These are phyloP conservation scores for Poronia punctata DNA, from an alignment of 495 filamentous ascomycete species.

Conservation along the genomic window DNA sequence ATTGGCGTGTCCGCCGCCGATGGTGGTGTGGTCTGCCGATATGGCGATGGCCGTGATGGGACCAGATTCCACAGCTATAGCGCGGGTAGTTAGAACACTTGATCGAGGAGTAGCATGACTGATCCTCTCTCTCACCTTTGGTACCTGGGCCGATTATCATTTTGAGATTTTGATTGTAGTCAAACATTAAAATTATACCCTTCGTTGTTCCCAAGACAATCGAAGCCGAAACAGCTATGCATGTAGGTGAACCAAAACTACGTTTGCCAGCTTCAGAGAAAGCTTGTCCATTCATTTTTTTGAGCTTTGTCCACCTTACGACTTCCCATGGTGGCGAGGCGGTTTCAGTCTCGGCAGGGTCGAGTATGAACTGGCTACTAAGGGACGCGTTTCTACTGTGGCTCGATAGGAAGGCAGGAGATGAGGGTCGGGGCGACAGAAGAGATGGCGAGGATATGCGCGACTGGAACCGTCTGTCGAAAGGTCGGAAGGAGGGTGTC, in stretches of 20 bases:
- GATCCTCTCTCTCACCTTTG: slow-evolving; percentile 76
- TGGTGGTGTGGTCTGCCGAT: slow-evolving; percentile 86
- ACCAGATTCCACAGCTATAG: slow-evolving; percentile 78
- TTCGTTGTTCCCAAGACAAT: slow-evolving; percentile 92
- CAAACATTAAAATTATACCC: slow-evolving; percentile 89
- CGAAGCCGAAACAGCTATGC: slow-evolving; percentile 78
- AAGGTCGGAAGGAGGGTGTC: slow-evolving; percentile 80
- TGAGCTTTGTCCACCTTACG: slow-evolving; percentile 89
- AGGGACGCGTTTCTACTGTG: slow-evolving; percentile 75
- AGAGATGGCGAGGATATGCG: slow-evolving; percentile 55
- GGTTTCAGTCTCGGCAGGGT: slow-evolving; percentile 55
- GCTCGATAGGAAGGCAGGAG: slow-evolving; percentile 68
- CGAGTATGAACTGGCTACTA: slow-evolving; percentile 48
- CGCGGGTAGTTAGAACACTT: too few relatives aligned
- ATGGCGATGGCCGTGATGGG: slow-evolving; percentile 80
- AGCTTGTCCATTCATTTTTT: slow-evolving; percentile 76
- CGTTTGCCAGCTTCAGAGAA: slow-evolving; percentile 95
- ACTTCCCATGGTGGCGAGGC: slow-evolving; percentile 87
- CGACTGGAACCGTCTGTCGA: slow-evolving; percentile 89
- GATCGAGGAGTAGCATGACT: too few relatives aligned
- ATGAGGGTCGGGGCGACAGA: slow-evolving; percentile 59
- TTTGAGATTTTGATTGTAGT: slow-evolving; percentile 92
- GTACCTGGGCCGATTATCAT: slow-evolving; percentile 90
- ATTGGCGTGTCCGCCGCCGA: slow-evolving; percentile 82
- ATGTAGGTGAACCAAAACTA: slow-evolving; percentile 87